These are phyloP conservation scores for Euryodendron excelsum DNA, from an alignment of 148 eudicot genomes.

Conservation along the genomic window DNA sequence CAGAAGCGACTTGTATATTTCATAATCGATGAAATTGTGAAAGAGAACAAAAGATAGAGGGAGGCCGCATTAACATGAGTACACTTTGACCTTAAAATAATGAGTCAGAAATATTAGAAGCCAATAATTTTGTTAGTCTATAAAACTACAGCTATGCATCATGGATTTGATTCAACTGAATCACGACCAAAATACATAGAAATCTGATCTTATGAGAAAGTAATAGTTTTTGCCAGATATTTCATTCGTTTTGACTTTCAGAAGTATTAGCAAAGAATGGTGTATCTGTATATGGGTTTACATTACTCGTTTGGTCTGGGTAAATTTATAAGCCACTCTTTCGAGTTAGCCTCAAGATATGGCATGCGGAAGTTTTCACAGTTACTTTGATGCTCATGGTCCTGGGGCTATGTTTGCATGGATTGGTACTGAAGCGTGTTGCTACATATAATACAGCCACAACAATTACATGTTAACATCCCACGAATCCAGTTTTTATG, in stretches of 20 bases:
- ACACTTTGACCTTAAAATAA: not conserved
- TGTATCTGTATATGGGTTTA: not conserved
- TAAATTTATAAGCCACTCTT: not conserved
- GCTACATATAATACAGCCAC: not conserved
- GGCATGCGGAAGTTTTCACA: not conserved
- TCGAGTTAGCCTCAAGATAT: not conserved
- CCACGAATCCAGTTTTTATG: not conserved
- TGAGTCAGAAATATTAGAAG: not conserved
- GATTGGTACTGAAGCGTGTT: not conserved
- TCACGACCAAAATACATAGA: not conserved
- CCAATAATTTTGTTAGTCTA: not conserved
- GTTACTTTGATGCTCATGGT: not conserved
- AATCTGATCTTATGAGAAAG: not conserved
- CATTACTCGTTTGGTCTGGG: not conserved
- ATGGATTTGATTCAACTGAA: not conserved
- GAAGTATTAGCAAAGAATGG: not conserved
- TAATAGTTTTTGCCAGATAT: not conserved
- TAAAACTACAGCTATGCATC: not conserved
- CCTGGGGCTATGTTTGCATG: not conserved
- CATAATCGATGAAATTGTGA: not conserved
- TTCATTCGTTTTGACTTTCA: not conserved
- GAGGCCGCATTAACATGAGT: not conserved
- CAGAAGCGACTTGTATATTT: not conserved
- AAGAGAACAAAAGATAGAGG: not conserved
- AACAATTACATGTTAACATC: too few relatives aligned